Base-by-base conservation (phyloP, 2,329 filamentous ascomycete genomes). In the Pyrenochaeta sp. region DNA sequence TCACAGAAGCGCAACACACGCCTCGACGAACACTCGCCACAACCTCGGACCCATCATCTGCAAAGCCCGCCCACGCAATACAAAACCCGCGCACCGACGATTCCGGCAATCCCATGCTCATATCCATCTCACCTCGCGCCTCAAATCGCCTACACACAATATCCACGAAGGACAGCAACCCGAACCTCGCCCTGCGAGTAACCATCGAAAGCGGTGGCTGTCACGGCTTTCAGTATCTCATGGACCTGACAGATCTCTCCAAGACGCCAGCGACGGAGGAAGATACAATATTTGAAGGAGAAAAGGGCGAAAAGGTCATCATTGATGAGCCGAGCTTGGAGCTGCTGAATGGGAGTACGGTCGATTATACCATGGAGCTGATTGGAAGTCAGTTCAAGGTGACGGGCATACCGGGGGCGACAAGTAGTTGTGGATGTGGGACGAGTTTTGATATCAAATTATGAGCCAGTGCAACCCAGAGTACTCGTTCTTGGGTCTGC, bases 301-400 rank as follows among this genome's bases (percentile, higher is more conserved):
- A 88, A 13, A 73, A 78, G 32, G 75, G 75, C 15, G 85, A 95
- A n/a, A 95, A 92, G 77, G 88, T 99, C 9, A 90, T 98, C 24
- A 88, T 99, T 73, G 95, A 99, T 74, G 87, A 90, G 66, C 87
- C 92, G 2, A 97, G 93, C 50, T 80, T 99, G 58, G 93, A 97
- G 65, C 79, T 99, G 52, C 79, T 99, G 56, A 93, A 92, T 74
- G 95, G 94, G 9, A 97, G 93, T 80, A 97, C 93, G 76, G 89
- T 99, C 37, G 95, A 99, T 75, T 99, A 93, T 73, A 97, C 93
- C 0, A 95, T 91, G 86, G 95, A 98, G 81, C 82, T 99, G 79
- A 97, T 97, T 73, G 91, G 91, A 27, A 92, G 90, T 72, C 93
- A 98, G 80, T 99, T 99, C 79, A 97, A 96, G 83, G 93, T 99